Evolutionary conservation across 2,329 filamentous ascomycete species (phyloP).

Genomic region (Coniella lustricola): DNA sequence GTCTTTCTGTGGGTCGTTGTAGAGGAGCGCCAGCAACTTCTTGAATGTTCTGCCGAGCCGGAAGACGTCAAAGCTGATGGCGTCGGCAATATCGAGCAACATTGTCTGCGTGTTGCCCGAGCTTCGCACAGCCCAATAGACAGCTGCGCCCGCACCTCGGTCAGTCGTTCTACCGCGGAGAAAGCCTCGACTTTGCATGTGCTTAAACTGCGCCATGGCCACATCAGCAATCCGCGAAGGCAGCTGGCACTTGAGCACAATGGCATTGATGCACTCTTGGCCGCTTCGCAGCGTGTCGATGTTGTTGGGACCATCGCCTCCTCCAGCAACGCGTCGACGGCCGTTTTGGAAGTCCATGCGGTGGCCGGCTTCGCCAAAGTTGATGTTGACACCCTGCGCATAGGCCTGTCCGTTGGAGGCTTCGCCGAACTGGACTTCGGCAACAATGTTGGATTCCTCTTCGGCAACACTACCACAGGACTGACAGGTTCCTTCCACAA

Average conservation of each 20-base stretch:
- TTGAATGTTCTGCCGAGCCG: conserved; percentile 87
- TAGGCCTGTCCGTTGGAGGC: conserved; percentile 76
- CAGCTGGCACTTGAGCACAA: conserved; percentile 47
- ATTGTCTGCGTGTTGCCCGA: conserved; percentile 76
- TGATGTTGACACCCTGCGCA: conserved; percentile 84
- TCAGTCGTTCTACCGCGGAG: conserved; percentile 79
- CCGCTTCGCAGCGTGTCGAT: conserved; percentile 35
- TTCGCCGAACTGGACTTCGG: conserved; percentile 89
- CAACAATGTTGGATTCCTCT: conserved; percentile 81
- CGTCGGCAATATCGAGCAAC: conserved; percentile 91
- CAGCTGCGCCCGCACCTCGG: conserved; percentile 80
- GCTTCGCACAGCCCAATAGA: conserved; percentile 82
- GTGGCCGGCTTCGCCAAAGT: conserved; percentile 75
- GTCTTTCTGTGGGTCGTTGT: conserved; percentile 34
- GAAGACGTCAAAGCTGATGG: conserved; percentile 80
- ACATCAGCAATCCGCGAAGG: conserved; percentile 31
- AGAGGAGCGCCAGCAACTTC: conserved; percentile 63
- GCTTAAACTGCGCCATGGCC: conserved; percentile 48
- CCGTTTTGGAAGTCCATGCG: conserved; percentile 52
- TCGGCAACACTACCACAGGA: conserved; percentile 81
- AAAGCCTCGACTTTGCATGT: conserved; percentile 46
- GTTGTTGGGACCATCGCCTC: conserved; percentile 49
- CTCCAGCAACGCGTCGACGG: conserved; percentile 40
- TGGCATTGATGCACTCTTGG: conserved; percentile 1
- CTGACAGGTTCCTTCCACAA: conserved; percentile 60